Evolutionary conservation across 345 rosid genomes (phyloP), one percentile per base, ranked within the genome.

Genomic region (Corchorus capsularis): DNA sequence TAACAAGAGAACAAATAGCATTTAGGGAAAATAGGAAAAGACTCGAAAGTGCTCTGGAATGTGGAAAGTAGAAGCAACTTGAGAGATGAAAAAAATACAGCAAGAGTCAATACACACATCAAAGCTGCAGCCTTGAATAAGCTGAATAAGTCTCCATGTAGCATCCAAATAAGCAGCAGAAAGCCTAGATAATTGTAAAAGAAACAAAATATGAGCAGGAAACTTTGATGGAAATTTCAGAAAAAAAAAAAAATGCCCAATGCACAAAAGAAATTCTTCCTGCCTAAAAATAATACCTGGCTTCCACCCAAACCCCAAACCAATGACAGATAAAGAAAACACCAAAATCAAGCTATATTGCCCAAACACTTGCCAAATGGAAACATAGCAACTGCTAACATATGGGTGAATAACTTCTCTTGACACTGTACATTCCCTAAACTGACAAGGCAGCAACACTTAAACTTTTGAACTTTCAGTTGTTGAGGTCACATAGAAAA

Each of bases 81-180:
- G 63, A 53, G 63, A 59, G 47, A 54, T 50, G 49, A 20, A 27
- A 60, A 6, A 22, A 12, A 62, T 37, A 50, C 64, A 3, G 39
- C 50, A 39, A 64, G 2, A 49, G 10, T 3, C n/a, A 34, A 37
- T 71, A 87, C 98, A 84, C 82, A 92, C 97, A 78, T 69, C 79
- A 83, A 93, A 88, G 61, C 77, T 68, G 52, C 85, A 83, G 45
- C 68, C 62, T 76, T 88, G 85, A 73, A 89, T 87, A 83, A 80
- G 82, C 62, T 90, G 86, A 86, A 83, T 76, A 73, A 93, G 93
- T 72, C 73, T 80, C 93, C 94, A 82, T 46, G 89, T 85, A 66
- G 89, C 90, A 82, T 88, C 94, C 90, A 87, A 17, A 79, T 90
- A 89, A 66, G 91, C 85, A 83, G 82, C 46, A 77, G 88, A 92